These are phyloP conservation scores for Suillus brevipes DNA, from an alignment of 768 basidiomycete species.

Conservation along the genomic window DNA sequence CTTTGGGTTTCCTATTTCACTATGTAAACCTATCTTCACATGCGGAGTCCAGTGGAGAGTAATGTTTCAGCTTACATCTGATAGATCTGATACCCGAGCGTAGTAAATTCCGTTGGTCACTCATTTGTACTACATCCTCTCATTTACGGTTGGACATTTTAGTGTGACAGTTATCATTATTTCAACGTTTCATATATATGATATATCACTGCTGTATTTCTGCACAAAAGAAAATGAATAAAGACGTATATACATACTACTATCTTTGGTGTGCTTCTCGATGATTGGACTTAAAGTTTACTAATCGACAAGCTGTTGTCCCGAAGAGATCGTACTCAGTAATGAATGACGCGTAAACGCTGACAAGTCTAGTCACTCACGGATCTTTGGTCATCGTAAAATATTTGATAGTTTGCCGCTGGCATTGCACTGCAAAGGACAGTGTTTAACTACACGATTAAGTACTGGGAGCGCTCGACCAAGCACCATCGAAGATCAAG, in stretches of 20 bases:
- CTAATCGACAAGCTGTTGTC: not conserved
- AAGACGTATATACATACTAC: not conserved
- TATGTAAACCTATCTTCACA: not conserved
- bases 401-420: not conserved
- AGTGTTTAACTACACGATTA: slow-evolving; percentile 10
- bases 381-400: not conserved
- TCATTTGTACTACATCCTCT: not conserved
- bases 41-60: not conserved
- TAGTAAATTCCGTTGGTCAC: too few relatives aligned
- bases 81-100: too few relatives aligned
- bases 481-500: not conserved
- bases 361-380: not conserved
- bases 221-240: not conserved
- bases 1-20: not conserved
- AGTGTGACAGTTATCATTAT: not conserved
- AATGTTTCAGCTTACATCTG: too few relatives aligned
- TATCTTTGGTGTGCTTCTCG: not conserved
- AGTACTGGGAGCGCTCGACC: not conserved
- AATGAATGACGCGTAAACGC: not conserved
- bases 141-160: not conserved
- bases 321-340: not conserved
- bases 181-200: not conserved
- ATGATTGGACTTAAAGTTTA: not conserved
- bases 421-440: slow-evolving; percentile 2
- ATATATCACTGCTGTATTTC: not conserved